Evolutionary conservation across 2,329 filamentous ascomycete species (phyloP).

Genomic region (Trichoderma gracile): DNA sequence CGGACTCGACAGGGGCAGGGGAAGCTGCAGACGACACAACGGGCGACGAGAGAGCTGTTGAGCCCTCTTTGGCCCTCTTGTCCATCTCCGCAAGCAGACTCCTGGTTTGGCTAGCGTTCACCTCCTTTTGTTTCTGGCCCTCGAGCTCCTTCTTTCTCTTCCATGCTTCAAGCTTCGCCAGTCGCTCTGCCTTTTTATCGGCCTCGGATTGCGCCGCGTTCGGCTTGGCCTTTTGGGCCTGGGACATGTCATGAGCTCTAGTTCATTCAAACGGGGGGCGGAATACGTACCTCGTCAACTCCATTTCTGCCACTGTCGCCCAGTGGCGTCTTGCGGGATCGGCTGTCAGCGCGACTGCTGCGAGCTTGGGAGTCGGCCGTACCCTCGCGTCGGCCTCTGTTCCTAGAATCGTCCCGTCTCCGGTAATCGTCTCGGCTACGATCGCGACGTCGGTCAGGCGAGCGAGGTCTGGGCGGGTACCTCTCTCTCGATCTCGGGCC

Average conservation of each 20-base stretch:
- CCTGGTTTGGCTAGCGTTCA: constrained; percentile 63
- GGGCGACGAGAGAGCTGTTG: constrained; percentile 51
- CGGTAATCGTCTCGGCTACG: constrained; percentile 67
- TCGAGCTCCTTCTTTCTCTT: constrained; percentile 84
- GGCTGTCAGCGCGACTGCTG: constrained; percentile 65
- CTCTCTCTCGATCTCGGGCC: constrained; percentile 65
- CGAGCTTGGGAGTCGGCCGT: constrained; percentile 70
- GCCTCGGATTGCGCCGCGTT: constrained; percentile 61
- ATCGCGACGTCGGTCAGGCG: constrained; percentile 59
- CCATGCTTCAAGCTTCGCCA: constrained; percentile 85
- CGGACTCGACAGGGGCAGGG: constrained; percentile 47
- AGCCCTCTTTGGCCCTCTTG: constrained; percentile 60
- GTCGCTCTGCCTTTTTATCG: constrained; percentile 73
- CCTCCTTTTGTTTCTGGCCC: constrained; percentile 69
- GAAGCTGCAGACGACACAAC: constrained; percentile 53
- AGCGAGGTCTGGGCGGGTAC: constrained; percentile 59
- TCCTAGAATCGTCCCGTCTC: constrained; percentile 71
- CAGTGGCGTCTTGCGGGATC: constrained; percentile 52
- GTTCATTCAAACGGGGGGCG: not conserved
- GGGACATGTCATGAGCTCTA: constrained; percentile 34
- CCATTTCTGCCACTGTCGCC: constrained; percentile 52
- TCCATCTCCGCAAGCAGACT: constrained; percentile 74
- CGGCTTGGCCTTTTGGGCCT: constrained; percentile 54
- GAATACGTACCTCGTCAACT: constrained; percentile 46
- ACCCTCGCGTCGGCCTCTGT: constrained; percentile 64